Conservation (phyloP, 176 grass and related monocot genomes). For the Eremochloa ophiuroides region DNA sequence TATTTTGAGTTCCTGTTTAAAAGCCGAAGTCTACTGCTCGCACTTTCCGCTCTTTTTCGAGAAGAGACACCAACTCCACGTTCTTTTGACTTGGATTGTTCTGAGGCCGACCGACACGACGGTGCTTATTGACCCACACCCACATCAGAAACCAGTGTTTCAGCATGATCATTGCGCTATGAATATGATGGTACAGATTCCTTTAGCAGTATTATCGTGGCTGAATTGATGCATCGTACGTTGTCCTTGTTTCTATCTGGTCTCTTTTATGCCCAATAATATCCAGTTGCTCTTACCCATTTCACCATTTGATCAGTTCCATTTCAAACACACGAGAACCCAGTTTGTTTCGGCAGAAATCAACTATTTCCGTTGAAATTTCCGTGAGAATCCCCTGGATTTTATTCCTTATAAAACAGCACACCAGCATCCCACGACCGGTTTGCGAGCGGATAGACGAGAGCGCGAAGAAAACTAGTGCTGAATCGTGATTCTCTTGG, state of each 20-base stretch:
- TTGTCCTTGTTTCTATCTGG: neutral
- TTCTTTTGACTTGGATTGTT: constrained; percentile 25
- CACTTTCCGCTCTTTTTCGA: neutral
- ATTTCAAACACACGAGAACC: neutral
- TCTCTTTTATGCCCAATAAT: too few relatives aligned
- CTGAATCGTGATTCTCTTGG: neutral
- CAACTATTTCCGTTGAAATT: neutral
- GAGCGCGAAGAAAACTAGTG: neutral
- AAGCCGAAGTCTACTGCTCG: neutral
- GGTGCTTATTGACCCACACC: neutral
- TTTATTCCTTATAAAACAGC: neutral
- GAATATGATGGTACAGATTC: neutral
- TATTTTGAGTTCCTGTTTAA: neutral
- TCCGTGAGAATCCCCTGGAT: neutral
- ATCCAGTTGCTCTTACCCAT: neutral
- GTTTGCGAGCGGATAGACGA: neutral
- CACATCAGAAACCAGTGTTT: neutral
- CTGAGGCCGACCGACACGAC: neutral
- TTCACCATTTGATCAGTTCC: neutral
- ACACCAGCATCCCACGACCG: neutral
- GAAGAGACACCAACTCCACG: neutral
- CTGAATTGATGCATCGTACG: neutral
- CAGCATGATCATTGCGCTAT: neutral
- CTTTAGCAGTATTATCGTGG: neutral
- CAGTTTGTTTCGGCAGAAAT: neutral